A percentile compares a stretch with the other conserved stretches of the same genome.
phyloP scores from a whole-genome alignment of 2,329 filamentous ascomycete species.

The Phaeoacremonium minimum region DNA sequence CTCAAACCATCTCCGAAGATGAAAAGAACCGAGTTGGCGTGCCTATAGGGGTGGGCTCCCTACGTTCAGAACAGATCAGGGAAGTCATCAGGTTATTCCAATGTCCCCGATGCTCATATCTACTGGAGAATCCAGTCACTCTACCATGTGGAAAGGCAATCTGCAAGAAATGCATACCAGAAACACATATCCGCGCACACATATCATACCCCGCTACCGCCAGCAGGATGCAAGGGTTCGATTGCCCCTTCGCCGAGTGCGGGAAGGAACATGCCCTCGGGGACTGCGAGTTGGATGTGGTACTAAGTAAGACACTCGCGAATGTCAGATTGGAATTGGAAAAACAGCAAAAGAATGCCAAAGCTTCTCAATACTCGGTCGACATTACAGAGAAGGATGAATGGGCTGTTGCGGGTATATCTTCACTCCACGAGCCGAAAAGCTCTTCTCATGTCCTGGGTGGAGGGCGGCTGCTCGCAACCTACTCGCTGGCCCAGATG shows the following conservation, averaged over 20 bases:
- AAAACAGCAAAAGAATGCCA: slow-evolving; percentile 25
- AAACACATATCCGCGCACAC: slow-evolving; percentile 57
- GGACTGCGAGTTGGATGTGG: slow-evolving; percentile 76
- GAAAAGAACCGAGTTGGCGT: too few relatives aligned
- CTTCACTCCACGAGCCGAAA: slow-evolving; percentile 30
- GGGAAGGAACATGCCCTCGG: slow-evolving; percentile 66
- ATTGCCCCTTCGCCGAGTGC: slow-evolving; percentile 68
- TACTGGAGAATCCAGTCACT: slow-evolving; percentile 65
- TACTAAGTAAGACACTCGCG: slow-evolving; percentile 66
- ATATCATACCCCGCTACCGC: slow-evolving; percentile 74
- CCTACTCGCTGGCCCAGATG: slow-evolving; percentile 60
- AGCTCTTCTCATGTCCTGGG: slow-evolving; percentile 30
- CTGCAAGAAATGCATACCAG: slow-evolving; percentile 71
- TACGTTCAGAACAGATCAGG: slow-evolving; percentile 46
- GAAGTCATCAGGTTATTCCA: slow-evolving; percentile 70
- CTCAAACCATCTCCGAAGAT: too few relatives aligned
- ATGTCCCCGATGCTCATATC: slow-evolving; percentile 68
- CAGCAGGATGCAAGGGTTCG: slow-evolving; percentile 64
- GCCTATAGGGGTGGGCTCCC: too few relatives aligned
- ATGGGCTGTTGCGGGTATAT: slow-evolving; percentile 34
- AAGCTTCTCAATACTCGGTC: slow-evolving; percentile 30
- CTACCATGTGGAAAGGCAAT: slow-evolving; percentile 78
- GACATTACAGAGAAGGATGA: slow-evolving; percentile 29
- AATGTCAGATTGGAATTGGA: slow-evolving; percentile 51
- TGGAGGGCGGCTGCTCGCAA: slow-evolving; percentile 59